Evolutionary conservation across 2,329 filamentous ascomycete species (phyloP), one percentile per base, ranked within the genome.

Genomic region (Microcyclospora tardicrescens): DNA sequence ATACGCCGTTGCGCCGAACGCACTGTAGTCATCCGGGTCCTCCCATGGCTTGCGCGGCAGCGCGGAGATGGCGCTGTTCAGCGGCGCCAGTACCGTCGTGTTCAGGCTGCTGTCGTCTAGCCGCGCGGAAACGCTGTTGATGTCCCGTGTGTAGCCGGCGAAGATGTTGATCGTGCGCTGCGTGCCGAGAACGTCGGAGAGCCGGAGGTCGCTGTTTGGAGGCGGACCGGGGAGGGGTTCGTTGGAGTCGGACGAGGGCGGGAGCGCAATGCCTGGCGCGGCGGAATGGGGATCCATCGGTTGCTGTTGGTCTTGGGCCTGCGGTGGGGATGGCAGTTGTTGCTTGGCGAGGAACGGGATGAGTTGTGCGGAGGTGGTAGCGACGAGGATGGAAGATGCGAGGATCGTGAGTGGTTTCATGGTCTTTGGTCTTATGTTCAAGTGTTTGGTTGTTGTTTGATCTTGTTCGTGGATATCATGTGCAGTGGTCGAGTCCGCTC

Each of bases 21-120:
- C 60, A 3, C 68, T 64, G 57, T 91, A 89, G 48, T 94, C 86
- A 37, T 71, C 62, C 0, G 81, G 75, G 45, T 87, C 69, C 52
- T 79, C 84, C 84, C 84, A 93, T 0, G 87, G 87, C 60, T 95
- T 96, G 37, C 81, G 71, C 1, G 86, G 83, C 16, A 96, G 66
- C 1, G 62, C 66, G 47, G 82, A 81, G 54, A 98, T 76, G 2
- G 79, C 85, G 13, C 73, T 77, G 67, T 98, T 96, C 38, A 83
- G 66, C 1, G 91, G 91, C 5, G 87, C 89, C 2, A 96, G 75
- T 16, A 96, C 77, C 2, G 86, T 95, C 12, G 83, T 83, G 57
- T 89, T 87, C 41, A 71, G 61, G 1, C 64, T 56, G 1, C 69
- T 60, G 56, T 84, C 73, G 50, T 81, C 73, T 11, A 96, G 73